phyloP scores from a whole-genome alignment of 1,284 basidiomycete genomes.

The Ganoderma multipileum region DNA sequence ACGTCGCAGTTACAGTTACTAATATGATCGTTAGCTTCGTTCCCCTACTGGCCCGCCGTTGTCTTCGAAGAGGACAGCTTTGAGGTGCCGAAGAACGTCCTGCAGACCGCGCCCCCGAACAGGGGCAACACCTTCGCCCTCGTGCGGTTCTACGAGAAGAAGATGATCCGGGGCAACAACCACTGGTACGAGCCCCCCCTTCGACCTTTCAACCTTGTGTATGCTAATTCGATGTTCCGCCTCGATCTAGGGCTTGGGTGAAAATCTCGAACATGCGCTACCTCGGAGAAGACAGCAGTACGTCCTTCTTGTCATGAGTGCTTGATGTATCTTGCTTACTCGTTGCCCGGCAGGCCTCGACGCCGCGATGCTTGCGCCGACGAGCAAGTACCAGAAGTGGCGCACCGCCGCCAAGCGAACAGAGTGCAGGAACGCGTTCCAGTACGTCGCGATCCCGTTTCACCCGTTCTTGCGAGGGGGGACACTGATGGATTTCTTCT shows the following conservation, averaged over 20 bases:
- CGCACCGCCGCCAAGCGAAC: slow-evolving; percentile 36
- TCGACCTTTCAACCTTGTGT: not conserved
- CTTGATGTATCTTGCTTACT: not conserved
- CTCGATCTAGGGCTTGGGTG: slow-evolving; percentile 47
- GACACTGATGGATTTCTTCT: not conserved
- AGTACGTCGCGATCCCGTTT: slow-evolving; percentile 28
- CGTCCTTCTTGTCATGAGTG: slow-evolving; percentile 11
- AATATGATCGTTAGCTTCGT: slow-evolving; percentile 39
- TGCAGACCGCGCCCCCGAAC: slow-evolving; percentile 29
- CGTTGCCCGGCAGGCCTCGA: slow-evolving; percentile 35
- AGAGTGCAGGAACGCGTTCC: slow-evolving; percentile 41
- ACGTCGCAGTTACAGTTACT: not conserved
- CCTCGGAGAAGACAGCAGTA: slow-evolving; percentile 51
- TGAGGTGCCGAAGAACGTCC: slow-evolving; percentile 46
- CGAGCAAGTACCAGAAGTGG: slow-evolving; percentile 41
- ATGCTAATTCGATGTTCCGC: slow-evolving; percentile 7
- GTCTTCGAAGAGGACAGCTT: slow-evolving; percentile 48
- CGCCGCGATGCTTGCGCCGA: slow-evolving; percentile 36
- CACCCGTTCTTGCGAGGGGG: not conserved
- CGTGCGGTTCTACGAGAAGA: slow-evolving; percentile 57
- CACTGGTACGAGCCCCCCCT: slow-evolving; percentile 42
- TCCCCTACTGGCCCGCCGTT: slow-evolving; percentile 53
- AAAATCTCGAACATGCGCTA: slow-evolving; percentile 43
- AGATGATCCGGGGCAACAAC: slow-evolving; percentile 39
- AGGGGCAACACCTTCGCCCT: slow-evolving; percentile 41